A percentile compares a stretch with the other conserved stretches of the same genome.
Evolutionary conservation across 2,329 filamentous ascomycete genomes (phyloP).

Genomic region (Pyrenochaeta sp.): DNA sequence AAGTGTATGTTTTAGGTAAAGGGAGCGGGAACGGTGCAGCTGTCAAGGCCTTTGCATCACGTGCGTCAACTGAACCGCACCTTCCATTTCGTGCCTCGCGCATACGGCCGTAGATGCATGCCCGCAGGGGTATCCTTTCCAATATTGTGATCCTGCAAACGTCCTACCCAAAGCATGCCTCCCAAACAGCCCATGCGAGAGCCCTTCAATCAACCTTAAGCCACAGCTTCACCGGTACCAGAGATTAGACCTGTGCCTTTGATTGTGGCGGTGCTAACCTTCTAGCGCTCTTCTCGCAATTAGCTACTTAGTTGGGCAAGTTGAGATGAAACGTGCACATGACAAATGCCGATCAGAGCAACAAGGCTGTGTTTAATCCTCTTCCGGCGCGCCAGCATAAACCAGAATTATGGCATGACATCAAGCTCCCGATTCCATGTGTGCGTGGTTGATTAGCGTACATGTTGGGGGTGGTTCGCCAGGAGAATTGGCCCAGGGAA

Average conservation of each 20-base stretch:
- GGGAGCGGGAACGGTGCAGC: background rate
- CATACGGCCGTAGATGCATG: too few species aligned
- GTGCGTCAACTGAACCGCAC: too few species aligned
- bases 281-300: background rate
- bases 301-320: background rate
- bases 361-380: background rate
- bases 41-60: too few species aligned
- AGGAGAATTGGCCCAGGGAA: too few species aligned
- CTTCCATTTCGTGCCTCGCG: too few species aligned
- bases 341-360: background rate
- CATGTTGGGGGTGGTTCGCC: too few species aligned
- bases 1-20: background rate
- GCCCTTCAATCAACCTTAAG: background rate
- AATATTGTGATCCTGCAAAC: too few species aligned
- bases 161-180: too few species aligned
- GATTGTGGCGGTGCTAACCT: background rate
- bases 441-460: too few species aligned
- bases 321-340: background rate
- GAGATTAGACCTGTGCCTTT: background rate
- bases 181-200: background rate
- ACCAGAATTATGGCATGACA: background rate
- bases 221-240: slow-evolving; percentile 1
- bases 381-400: background rate
- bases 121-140: too few species aligned
- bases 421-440: background rate